phyloP scores from a whole-genome alignment of 2,329 filamentous ascomycete genomes.

The Cryoendolithus antarcticus region DNA sequence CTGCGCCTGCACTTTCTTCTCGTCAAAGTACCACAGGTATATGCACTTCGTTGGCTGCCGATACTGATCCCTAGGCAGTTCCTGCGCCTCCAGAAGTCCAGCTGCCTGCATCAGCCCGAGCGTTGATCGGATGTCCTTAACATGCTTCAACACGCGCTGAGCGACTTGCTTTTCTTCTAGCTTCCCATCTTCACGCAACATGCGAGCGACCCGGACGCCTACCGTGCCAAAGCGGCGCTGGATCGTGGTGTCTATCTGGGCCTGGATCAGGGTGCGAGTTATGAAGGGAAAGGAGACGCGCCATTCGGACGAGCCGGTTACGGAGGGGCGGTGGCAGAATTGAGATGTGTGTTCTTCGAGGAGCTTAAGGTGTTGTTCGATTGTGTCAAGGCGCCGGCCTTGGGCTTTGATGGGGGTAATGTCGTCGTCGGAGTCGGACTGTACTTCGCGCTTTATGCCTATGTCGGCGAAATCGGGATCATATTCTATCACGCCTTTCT shows the following conservation, averaged over 20 bases:
- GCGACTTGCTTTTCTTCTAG: constrained; percentile 88
- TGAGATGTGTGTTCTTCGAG: constrained; percentile 56
- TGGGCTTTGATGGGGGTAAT: constrained; percentile 5
- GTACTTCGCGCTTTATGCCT: constrained; percentile 18
- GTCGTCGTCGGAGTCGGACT: constrained; percentile 13
- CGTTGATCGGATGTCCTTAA: constrained; percentile 58
- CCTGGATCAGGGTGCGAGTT: constrained; percentile 56
- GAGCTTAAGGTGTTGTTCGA: constrained; percentile 60
- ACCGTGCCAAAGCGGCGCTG: constrained; percentile 62
- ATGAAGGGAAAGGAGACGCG: constrained; percentile 70
- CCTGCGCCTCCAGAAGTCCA: constrained; percentile 82
- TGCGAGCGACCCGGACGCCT: constrained; percentile 71
- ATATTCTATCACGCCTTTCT: constrained; percentile 11
- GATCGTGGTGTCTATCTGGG: constrained; percentile 72
- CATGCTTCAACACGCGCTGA: constrained; percentile 68
- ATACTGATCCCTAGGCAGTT: constrained; percentile 79
- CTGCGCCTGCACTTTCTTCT: constrained; percentile 55
- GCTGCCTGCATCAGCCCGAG: constrained; percentile 55
- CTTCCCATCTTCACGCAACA: constrained; percentile 76
- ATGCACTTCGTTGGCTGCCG: constrained; percentile 72
- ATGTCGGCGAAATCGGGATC: constrained; percentile 15
- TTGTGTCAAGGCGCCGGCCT: constrained; percentile 38
- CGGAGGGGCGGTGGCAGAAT: constrained; percentile 58
- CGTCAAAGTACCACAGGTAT: constrained; percentile 86
- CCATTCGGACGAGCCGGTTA: constrained; percentile 55